A percentile compares a stretch with the other conserved stretches of the same genome.
phyloP scores from a whole-genome alignment of 495 filamentous ascomycete species.

The Cetradonia linearis region DNA sequence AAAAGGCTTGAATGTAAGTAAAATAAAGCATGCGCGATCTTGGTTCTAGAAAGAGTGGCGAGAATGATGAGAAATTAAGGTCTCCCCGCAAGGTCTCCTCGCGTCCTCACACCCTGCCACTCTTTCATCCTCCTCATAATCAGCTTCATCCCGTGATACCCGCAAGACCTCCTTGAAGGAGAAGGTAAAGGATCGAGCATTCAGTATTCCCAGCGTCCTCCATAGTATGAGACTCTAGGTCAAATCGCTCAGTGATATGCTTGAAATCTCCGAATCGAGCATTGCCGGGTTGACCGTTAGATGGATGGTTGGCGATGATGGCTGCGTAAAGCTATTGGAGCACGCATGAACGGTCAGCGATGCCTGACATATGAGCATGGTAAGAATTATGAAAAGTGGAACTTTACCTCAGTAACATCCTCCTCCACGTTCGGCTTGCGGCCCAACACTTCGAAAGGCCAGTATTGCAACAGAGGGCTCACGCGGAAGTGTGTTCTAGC shows the following conservation, averaged over 20 bases:
- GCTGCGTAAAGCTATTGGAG: slow-evolving; percentile 9
- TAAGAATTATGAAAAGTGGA: background rate
- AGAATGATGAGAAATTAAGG: background rate
- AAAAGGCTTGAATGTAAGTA: background rate
- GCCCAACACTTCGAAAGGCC: slow-evolving; percentile 34
- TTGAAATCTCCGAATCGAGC: slow-evolving; percentile 7
- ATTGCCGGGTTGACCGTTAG: background rate
- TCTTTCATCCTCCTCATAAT: background rate
- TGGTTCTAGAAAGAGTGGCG: background rate
- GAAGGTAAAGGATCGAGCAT: slow-evolving; percentile 1
- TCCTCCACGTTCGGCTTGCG: slow-evolving; percentile 28
- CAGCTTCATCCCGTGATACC: background rate
- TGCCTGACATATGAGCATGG: background rate
- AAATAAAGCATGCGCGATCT: background rate
- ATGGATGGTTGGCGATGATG: slow-evolving; percentile 4
- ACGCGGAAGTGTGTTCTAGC: slow-evolving; percentile 14
- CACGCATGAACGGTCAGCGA: background rate
- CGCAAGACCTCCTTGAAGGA: background rate
- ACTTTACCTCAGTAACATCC: slow-evolving; percentile 26
- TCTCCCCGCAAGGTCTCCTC: background rate
- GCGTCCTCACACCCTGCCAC: too few relatives aligned
- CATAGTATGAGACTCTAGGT: slow-evolving; percentile 14
- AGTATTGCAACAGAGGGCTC: slow-evolving; percentile 27
- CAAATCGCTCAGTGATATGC: slow-evolving; percentile 5
- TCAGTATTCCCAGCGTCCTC: slow-evolving; percentile 8